These are phyloP conservation scores for Phanerochaete sordida DNA, from an alignment of 768 basidiomycete genomes.

Conservation along the genomic window DNA sequence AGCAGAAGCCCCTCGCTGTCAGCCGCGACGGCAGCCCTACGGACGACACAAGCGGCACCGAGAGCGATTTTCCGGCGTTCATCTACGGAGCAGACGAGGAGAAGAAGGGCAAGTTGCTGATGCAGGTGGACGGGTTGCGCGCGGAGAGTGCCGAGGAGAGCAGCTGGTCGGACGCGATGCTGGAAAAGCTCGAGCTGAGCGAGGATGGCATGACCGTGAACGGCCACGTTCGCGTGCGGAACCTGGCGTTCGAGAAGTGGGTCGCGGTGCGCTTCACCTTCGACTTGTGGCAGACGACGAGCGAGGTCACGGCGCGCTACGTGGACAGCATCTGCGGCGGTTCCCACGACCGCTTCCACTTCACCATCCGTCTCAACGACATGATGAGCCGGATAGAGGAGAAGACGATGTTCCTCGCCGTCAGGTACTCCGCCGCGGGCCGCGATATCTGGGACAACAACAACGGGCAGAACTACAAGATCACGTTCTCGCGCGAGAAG, in stretches of 20 bases:
- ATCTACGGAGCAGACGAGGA: conserved; percentile 46
- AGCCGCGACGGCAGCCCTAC: conserved; percentile 88
- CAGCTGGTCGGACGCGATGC: conserved; percentile 35
- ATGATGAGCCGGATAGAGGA: conserved; percentile 74
- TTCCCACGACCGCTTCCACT: conserved; percentile 69
- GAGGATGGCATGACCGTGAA: conserved; percentile 51
- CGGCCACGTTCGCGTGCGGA: conserved; percentile 79
- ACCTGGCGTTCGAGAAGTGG: conserved; percentile 85
- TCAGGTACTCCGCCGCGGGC: conserved; percentile 68
- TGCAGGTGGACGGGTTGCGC: conserved; percentile 13
- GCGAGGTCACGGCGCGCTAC: conserved; percentile 83
- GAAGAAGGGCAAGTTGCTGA: conserved; percentile 28
- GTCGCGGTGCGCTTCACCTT: conserved; percentile 89
- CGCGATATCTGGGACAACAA: conserved; percentile 95
- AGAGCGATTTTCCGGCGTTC: conserved; percentile 70
- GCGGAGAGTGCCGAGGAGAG: conserved; percentile 7
- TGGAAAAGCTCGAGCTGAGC: conserved; percentile 55
- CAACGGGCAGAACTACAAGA: conserved; percentile 68
- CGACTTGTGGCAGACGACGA: conserved; percentile 94
- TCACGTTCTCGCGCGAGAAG: conserved; percentile 52
- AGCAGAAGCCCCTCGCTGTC: conserved; percentile 93
- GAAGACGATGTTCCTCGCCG: conserved; percentile 76
- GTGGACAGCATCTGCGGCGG: conserved; percentile 37
- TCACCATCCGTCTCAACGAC: conserved; percentile 75
- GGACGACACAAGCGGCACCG: conserved; percentile 76